Evolutionary conservation across 495 filamentous ascomycete genomes (phyloP).

Genomic region (Xylaria sp.): DNA sequence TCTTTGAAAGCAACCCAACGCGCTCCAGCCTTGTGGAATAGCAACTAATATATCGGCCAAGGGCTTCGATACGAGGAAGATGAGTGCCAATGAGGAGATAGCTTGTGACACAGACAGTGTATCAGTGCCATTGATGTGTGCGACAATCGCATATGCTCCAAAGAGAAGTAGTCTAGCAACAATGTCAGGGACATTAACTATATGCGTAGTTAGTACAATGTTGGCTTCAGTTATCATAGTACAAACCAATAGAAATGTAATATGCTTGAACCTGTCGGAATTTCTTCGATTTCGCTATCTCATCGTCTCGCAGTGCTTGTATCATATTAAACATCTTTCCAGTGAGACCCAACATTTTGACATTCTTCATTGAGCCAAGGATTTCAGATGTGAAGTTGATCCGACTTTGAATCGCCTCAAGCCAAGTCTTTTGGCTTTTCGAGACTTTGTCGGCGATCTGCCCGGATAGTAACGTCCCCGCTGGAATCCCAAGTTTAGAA

Average conservation of each 20-base stretch:
- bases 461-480: conserved; percentile 16
- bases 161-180: conserved; percentile 36
- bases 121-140: conserved; percentile 31
- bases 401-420: conserved; percentile 44
- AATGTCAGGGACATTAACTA: conserved; percentile 31
- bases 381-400: conserved; percentile 44
- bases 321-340: conserved; percentile 45
- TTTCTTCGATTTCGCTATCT: conserved; percentile 46
- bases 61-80: conserved; percentile 25
- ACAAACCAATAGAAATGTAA: conserved; percentile 27
- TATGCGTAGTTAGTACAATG: background rate
- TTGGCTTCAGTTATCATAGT: background rate
- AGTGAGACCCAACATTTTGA: conserved; percentile 50
- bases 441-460: conserved; percentile 16
- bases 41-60: conserved; percentile 8
- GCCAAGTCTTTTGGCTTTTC: conserved; percentile 43
- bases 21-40: conserved; percentile 22
- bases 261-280: conserved; percentile 29
- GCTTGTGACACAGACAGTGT: conserved; percentile 30
- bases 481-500: conserved; percentile 12
- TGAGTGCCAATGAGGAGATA: conserved; percentile 29
- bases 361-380: conserved; percentile 47
- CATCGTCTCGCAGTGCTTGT: conserved; percentile 58
- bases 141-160: conserved; percentile 37
- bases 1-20: conserved; percentile 16